Evolutionary conservation across 805 yeast species (phyloP).

Genomic region (Starmerella tilneyi): DNA sequence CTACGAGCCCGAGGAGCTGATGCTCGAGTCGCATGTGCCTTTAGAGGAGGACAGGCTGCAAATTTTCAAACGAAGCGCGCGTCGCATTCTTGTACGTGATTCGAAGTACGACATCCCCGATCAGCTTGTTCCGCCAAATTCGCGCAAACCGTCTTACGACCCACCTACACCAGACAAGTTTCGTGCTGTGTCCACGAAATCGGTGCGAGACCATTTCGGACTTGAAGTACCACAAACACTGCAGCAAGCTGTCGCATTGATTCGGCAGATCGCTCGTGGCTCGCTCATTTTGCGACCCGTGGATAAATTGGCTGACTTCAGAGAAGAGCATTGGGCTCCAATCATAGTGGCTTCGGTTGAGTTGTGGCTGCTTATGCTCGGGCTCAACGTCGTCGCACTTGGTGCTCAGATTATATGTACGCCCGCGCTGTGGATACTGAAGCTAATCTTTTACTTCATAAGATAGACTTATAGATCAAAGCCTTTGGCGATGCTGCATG

Average conservation of each 20-base stretch:
- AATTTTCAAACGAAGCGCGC: constrained; percentile 6
- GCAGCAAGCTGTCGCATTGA: background rate
- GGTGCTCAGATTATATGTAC: constrained; percentile 7
- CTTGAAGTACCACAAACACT: background rate
- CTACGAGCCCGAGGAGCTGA: constrained; percentile 22
- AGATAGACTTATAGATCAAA: background rate
- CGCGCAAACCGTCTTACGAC: background rate
- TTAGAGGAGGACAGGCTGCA: constrained; percentile 4
- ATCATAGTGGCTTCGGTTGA: constrained; percentile 9
- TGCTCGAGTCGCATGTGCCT: constrained; percentile 17
- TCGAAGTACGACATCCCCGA: constrained; percentile 17
- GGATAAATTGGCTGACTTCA: constrained; percentile 8
- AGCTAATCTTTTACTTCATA: background rate
- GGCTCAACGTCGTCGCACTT: constrained; percentile 3
- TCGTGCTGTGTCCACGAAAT: too few relatives aligned
- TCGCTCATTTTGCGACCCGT: constrained; percentile 12
- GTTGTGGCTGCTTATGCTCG: constrained; percentile 17
- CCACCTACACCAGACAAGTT: too few relatives aligned
- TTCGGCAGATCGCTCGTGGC: constrained; percentile 8
- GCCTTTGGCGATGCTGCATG: too few relatives aligned
- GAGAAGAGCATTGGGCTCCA: background rate
- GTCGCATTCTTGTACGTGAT: constrained; percentile 13
- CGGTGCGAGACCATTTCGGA: background rate
- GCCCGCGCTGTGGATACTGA: constrained; percentile 12
- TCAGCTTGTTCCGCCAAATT: background rate